Base-by-base conservation (phyloP, 2,329 filamentous ascomycete species). In the Stagonosporopsis chrysanthemi region DNA sequence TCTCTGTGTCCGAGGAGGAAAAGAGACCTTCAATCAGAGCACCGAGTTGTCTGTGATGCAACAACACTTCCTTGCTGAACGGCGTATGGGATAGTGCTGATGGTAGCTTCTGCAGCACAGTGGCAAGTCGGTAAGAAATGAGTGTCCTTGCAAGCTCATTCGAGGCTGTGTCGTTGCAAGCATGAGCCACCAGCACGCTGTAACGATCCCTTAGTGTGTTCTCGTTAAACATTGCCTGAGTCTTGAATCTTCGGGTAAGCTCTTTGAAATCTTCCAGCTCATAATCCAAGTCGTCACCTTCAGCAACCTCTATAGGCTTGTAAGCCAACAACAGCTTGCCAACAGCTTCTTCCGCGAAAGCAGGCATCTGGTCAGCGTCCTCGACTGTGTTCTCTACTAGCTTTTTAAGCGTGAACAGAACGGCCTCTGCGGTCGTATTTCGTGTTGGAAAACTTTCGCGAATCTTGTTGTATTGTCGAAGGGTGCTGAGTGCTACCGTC, bases 361-460 rank as follows among this genome's bases (percentile, higher is more conserved):
- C 58, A 9, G 68, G 57, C 17, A 68, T 61, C 15, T 70, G 57
- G 2, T 72, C 63, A 0, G 49, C 58, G 12, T 67, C 59, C 50
- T 75, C 71, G 4, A 71, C 58, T 6, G 66, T 66, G 22, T 74
- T 68, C 24, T 73, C 69, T 15, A 72, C 51, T 61, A 76, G 70
- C 44, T 72, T 77, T 14, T 67, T 72, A 1, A 75, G 49, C 4
- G 70, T 72, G 49, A 73, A 75, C 0, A 72, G 54, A 6, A 77
- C 45, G 2, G 66, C 65, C 52, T 78, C 77, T 15, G 75, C 71
- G 31, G 60, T 72, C 8, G 63, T 63, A 23, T 66, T 47, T 26
- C 55, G 36, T 5, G 17, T 28, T 11, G 67, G 68, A 17, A 75
- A 69, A 1, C 47, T 51, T 4, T 67, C 49, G 8, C 61, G 58